Percentiles rank a stretch among this genome's conserved stretches.
phyloP scores from a whole-genome alignment of 2,329 filamentous ascomycete genomes.

The Epichloe elymi region DNA sequence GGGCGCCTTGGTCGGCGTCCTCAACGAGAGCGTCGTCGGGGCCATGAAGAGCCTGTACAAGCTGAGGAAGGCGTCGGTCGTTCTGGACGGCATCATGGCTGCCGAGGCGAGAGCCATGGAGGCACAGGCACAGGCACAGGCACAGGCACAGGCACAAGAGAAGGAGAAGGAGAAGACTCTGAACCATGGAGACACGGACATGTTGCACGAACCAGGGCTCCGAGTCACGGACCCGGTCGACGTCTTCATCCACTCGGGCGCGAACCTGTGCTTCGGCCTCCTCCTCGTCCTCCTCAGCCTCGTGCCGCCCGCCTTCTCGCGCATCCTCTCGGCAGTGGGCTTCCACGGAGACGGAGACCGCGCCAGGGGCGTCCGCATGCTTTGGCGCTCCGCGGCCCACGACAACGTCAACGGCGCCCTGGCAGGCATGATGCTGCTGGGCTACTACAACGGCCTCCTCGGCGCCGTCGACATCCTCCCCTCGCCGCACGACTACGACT shows the following conservation, averaged over 20 bases:
- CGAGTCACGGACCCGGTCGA: conserved; percentile 63
- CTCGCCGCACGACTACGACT: conserved; percentile 28
- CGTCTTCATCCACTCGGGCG: conserved; percentile 77
- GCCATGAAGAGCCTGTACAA: conserved; percentile 88
- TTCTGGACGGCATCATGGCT: conserved; percentile 66
- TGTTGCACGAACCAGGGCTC: conserved; percentile 23
- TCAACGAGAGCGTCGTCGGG: conserved; percentile 89
- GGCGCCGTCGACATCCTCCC: conserved; percentile 74
- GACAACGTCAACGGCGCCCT: conserved; percentile 38
- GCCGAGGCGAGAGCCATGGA: conserved; percentile 44
- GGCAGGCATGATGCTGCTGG: too few relatives aligned
- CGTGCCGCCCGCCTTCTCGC: conserved; percentile 82
- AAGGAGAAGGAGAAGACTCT: conserved; percentile 17
- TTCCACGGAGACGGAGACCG: conserved; percentile 73
- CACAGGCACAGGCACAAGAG: too few relatives aligned
- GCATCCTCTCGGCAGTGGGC: conserved; percentile 74
- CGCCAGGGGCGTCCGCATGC: conserved; percentile 65
- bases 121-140: conserved; percentile 14
- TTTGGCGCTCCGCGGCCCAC: conserved; percentile 83
- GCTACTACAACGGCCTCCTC: conserved; percentile 32
- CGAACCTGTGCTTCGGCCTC: conserved; percentile 81
- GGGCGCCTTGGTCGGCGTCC: conserved; percentile 72
- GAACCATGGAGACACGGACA: not conserved
- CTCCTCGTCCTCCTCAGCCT: conserved; percentile 81
- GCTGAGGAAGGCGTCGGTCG: conserved; percentile 74